Evolutionary conservation across 2,329 filamentous ascomycete genomes (phyloP).

Genomic region (Aspergillus ochraceus): DNA sequence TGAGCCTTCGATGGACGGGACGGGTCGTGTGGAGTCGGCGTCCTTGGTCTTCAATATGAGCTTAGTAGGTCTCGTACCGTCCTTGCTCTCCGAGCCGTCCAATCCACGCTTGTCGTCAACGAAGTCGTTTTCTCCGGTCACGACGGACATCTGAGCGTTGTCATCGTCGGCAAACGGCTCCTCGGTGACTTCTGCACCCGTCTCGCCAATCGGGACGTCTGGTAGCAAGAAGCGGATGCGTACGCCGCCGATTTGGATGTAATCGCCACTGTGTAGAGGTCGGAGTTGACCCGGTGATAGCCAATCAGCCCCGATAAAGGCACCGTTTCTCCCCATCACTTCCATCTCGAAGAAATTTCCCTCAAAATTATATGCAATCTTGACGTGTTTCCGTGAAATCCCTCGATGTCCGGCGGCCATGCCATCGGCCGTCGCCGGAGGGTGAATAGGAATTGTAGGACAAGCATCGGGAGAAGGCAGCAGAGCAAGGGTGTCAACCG

Average conservation of each 20-base stretch:
- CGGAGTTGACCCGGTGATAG: slow-evolving; percentile 49
- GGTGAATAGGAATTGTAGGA: slow-evolving; percentile 62
- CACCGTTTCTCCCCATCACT: slow-evolving; percentile 60
- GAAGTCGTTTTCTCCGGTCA: slow-evolving; percentile 44
- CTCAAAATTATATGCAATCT: slow-evolving; percentile 61
- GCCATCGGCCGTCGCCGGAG: slow-evolving; percentile 49
- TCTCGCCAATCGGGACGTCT: slow-evolving; percentile 49
- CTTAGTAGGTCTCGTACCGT: slow-evolving; percentile 28
- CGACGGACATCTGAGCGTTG: slow-evolving; percentile 30
- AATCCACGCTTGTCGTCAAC: slow-evolving; percentile 28
- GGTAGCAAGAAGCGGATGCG: slow-evolving; percentile 58
- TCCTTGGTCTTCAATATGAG: slow-evolving; percentile 33
- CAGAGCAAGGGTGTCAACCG: slow-evolving; percentile 47
- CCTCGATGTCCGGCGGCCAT: slow-evolving; percentile 53
- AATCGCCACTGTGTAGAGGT: slow-evolving; percentile 57
- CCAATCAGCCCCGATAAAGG: slow-evolving; percentile 55
- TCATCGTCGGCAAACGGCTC: slow-evolving; percentile 42
- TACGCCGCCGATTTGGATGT: slow-evolving; percentile 61
- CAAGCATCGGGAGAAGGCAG: slow-evolving; percentile 55
- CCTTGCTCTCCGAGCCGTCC: slow-evolving; percentile 29
- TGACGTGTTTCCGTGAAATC: slow-evolving; percentile 63
- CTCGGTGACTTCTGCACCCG: slow-evolving; percentile 48
- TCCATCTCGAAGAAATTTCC: slow-evolving; percentile 58
- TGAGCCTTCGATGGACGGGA: slow-evolving; percentile 34
- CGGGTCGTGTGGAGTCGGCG: slow-evolving; percentile 24